These are phyloP conservation scores for Fraxinus dipetala DNA, from an alignment of 305 asterid genomes.

Conservation along the genomic window DNA sequence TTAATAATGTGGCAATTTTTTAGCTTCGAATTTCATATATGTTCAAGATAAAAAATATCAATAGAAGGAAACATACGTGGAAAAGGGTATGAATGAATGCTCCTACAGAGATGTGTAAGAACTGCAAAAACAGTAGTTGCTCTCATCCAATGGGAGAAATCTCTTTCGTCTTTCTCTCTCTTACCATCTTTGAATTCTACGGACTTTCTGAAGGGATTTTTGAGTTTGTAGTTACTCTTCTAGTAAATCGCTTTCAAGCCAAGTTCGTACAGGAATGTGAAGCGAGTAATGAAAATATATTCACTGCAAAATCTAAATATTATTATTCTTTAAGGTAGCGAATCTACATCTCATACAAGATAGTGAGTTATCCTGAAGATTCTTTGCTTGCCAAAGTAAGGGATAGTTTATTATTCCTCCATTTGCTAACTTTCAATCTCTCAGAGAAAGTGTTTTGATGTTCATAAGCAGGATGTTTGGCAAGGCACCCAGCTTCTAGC, in stretches of 20 bases:
- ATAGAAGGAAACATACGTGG: background rate
- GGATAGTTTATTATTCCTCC: background rate
- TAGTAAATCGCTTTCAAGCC: background rate
- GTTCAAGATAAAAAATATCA: background rate
- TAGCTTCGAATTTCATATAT: background rate
- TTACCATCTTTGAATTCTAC: background rate
- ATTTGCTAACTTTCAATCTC: slow-evolving; percentile 13
- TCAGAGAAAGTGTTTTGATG: slow-evolving; percentile 15
- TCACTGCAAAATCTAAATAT: background rate
- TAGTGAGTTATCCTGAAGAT: background rate
- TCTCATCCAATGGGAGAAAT: background rate
- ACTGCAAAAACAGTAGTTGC: background rate
- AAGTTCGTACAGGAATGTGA: background rate
- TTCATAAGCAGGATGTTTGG: slow-evolving; percentile 71
- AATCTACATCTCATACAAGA: background rate
- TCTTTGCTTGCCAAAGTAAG: slow-evolving; percentile 14
- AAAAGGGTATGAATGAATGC: background rate
- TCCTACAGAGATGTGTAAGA: background rate
- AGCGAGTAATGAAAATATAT: background rate
- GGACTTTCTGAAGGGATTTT: background rate
- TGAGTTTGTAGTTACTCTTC: background rate
- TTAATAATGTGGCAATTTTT: background rate
- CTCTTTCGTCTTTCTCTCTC: background rate
- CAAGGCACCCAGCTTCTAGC: slow-evolving; percentile 99
- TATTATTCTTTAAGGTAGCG: background rate